phyloP scores from a whole-genome alignment of 1,139 yeast genomes.

The Saccharomyces pastorianus region DNA sequence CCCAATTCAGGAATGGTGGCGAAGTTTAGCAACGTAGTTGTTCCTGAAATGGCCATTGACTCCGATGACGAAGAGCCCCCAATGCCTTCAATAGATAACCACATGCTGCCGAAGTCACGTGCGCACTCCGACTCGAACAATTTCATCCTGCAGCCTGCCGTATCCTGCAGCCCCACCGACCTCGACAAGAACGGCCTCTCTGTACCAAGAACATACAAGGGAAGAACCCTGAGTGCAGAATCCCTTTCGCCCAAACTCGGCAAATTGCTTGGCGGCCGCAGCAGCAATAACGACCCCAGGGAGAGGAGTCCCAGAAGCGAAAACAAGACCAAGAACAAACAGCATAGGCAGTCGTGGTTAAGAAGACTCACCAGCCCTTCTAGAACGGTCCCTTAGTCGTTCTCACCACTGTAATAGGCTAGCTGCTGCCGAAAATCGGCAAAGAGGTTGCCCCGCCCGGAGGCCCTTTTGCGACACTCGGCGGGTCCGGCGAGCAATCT shows the following conservation, averaged over 20 bases:
- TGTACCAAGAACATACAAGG: background rate
- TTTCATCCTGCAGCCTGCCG: background rate
- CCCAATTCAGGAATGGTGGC: slow-evolving; percentile 8
- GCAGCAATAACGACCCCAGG: background rate
- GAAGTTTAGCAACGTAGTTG: background rate
- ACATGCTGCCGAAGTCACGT: background rate
- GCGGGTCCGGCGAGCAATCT: background rate
- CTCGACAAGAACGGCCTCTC: background rate
- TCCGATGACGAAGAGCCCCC: background rate
- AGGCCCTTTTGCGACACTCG: slow-evolving; percentile 1
- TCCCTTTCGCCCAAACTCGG: background rate
- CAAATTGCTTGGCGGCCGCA: background rate
- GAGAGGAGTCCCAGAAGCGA: background rate
- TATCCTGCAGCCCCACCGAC: background rate
- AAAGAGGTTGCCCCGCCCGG: background rate
- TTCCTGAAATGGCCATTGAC: background rate
- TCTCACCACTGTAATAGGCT: background rate
- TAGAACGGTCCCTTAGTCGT: background rate
- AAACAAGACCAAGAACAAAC: background rate
- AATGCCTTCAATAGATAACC: background rate
- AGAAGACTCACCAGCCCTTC: slow-evolving; percentile 3
- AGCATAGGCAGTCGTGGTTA: background rate
- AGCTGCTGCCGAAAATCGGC: background rate
- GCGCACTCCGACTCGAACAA: background rate
- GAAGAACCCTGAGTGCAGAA: background rate